A percentile compares a stretch with the other conserved stretches of the same genome.
Conservation (phyloP, 2,329 filamentous ascomycete species). For the Beauveria medogensis region DNA sequence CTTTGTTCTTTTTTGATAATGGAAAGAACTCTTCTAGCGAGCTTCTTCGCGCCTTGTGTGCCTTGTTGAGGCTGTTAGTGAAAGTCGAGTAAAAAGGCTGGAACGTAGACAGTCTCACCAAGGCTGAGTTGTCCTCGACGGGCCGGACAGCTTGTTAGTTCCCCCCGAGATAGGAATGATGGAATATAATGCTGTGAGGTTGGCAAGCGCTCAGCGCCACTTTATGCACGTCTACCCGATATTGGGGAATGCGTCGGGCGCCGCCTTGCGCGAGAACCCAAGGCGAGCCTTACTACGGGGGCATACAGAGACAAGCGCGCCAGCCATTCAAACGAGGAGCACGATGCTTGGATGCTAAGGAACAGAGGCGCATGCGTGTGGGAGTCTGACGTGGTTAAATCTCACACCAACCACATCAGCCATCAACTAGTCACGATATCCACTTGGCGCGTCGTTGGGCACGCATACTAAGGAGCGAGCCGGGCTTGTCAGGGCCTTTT, state of each 20-base stretch:
- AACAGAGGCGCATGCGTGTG: neutral
- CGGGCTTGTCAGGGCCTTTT: neutral
- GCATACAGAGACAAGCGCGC: neutral
- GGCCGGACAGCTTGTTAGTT: neutral
- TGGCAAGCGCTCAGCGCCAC: conserved; percentile 3
- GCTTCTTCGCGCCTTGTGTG: too few relatives aligned
- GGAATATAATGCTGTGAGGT: neutral
- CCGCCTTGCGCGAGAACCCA: conserved; percentile 4
- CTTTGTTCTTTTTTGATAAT: too few relatives aligned
- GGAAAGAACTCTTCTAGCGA: too few relatives aligned
- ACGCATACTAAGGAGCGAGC: neutral
- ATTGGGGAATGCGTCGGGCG: neutral
- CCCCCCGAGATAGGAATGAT: neutral
- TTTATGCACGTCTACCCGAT: conserved; percentile 7
- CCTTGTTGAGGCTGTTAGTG: too few relatives aligned
- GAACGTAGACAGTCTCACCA: neutral
- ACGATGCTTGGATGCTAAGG: too few relatives aligned
- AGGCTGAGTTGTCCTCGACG: neutral
- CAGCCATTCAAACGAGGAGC: neutral
- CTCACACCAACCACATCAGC: conserved; percentile 4
- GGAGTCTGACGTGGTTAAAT: conserved; percentile 10
- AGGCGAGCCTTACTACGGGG: neutral
- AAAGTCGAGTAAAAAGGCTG: neutral
- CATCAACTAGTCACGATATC: neutral
- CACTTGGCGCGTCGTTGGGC: conserved; percentile 4